phyloP scores from a whole-genome alignment of 1,139 yeast genomes.

The Suhomyces bolitotheri region DNA sequence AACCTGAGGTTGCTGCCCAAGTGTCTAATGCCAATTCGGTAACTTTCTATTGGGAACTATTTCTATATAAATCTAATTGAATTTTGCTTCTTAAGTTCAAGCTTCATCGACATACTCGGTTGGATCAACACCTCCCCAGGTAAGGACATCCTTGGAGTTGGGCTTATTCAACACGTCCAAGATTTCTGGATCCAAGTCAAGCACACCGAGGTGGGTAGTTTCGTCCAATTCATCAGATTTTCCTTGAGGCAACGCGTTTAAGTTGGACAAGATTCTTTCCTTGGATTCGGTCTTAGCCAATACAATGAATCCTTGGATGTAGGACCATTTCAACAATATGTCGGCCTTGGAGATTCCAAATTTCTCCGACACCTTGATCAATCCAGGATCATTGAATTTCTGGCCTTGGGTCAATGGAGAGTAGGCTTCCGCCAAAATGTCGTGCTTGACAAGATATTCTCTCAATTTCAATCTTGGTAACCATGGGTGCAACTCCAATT shows the following conservation, averaged over 20 bases:
- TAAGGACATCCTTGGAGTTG: conserved; percentile 30
- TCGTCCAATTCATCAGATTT: conserved; percentile 22
- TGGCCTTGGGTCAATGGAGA: conserved; percentile 68
- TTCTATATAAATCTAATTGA: no score
- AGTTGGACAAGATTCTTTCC: conserved; percentile 43
- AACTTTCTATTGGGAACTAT: no score
- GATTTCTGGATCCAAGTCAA: conserved; percentile 36
- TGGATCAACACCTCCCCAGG: conserved; percentile 34
- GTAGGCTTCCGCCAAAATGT: conserved; percentile 62
- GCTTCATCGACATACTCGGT: no score
- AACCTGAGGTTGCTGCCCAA: no score
- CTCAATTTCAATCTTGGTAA: conserved; percentile 41
- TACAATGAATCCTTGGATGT: conserved; percentile 62
- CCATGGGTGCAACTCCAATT: conserved; percentile 51
- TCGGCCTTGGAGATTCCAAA: conserved; percentile 27
- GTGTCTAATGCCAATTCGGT: no score
- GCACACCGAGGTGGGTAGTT: conserved; percentile 28
- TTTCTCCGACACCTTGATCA: conserved; percentile 32
- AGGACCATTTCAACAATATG: conserved; percentile 40
- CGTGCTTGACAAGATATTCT: conserved; percentile 36
- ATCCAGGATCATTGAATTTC: conserved; percentile 52
- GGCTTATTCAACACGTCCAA: conserved; percentile 36
- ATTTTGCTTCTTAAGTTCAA: no score
- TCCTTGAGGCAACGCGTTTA: conserved; percentile 33
- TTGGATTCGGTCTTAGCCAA: conserved; percentile 66